phyloP scores from a whole-genome alignment of 805 yeast genomes.

The Kluyveromyces lactis region DNA sequence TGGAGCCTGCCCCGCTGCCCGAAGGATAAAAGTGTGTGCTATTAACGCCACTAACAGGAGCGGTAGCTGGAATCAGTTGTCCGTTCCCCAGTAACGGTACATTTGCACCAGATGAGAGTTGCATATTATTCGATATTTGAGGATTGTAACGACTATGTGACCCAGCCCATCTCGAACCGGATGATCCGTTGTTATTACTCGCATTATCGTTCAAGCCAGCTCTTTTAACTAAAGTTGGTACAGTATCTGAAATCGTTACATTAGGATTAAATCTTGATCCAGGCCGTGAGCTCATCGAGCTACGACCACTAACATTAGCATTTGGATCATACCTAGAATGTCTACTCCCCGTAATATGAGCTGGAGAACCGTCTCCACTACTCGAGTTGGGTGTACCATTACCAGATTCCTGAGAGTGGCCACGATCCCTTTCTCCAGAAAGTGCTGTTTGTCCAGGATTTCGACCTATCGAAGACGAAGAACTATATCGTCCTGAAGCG shows the following conservation, averaged over 20 bases:
- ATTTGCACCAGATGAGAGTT: no score
- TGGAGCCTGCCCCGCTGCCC: not conserved
- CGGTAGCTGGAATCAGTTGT: not conserved
- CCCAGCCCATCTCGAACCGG: slow-evolving; percentile 4
- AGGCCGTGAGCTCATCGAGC: slow-evolving; percentile 9
- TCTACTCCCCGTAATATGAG: slow-evolving; percentile 6
- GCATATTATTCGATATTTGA: no score
- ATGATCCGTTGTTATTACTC: not conserved
- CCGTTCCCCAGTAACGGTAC: not conserved
- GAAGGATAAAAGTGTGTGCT: not conserved
- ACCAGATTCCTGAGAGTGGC: not conserved
- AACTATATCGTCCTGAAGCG: slow-evolving; percentile 18
- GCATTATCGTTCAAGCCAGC: no score
- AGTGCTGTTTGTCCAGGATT: not conserved
- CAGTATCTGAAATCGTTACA: not conserved
- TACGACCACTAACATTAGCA: slow-evolving; percentile 12
- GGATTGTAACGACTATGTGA: slow-evolving; percentile 20
- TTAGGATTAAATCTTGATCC: slow-evolving; percentile 23
- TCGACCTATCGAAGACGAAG: not conserved
- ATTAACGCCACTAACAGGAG: not conserved
- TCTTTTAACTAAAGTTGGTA: no score
- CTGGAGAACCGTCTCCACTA: slow-evolving; percentile 1
- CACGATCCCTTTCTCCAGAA: not conserved
- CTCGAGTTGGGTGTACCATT: not conserved
- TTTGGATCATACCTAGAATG: slow-evolving; percentile 25